These are phyloP conservation scores for Epichloe festucae DNA, from an alignment of 2,329 filamentous ascomycete species.

Conservation along the genomic window DNA sequence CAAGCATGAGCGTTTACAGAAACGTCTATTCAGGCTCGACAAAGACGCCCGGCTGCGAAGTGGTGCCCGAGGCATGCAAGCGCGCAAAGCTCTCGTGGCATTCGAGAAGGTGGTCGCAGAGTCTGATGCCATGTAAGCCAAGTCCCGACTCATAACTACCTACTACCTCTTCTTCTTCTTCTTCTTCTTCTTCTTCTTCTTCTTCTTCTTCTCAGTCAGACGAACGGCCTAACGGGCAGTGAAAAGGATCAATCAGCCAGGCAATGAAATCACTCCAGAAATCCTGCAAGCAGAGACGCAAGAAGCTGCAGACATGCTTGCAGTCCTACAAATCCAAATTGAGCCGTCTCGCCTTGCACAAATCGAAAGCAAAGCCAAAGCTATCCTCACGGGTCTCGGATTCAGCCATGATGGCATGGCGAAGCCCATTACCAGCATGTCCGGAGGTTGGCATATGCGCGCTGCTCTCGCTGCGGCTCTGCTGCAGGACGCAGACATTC, in stretches of 20 bases:
- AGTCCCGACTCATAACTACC: too few species aligned
- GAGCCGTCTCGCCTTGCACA: constrained; percentile 52
- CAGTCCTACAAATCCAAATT: constrained; percentile 53
- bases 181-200: neutral
- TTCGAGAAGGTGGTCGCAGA: constrained; percentile 55
- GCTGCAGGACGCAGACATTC: constrained; percentile 60
- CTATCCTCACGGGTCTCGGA: constrained; percentile 55
- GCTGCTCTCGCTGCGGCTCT: constrained; percentile 52
- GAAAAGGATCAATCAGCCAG: constrained; percentile 34
- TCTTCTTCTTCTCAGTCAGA: neutral
- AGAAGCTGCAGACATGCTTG: constrained; percentile 55
- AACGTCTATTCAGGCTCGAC: constrained; percentile 53
- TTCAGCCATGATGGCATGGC: constrained; percentile 51
- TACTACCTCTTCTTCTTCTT: neutral
- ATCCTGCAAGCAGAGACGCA: constrained; percentile 52
- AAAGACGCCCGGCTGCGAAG: constrained; percentile 64
- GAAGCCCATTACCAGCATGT: constrained; percentile 50
- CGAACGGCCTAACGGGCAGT: neutral
- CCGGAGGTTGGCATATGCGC: constrained; percentile 67
- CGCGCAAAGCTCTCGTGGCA: constrained; percentile 59
- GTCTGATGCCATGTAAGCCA: constrained; percentile 37
- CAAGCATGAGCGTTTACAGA: constrained; percentile 47
- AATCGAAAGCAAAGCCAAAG: constrained; percentile 52
- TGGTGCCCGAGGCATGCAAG: constrained; percentile 60
- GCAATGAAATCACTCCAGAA: constrained; percentile 42